phyloP scores from a whole-genome alignment of 805 yeast species.

The Monosporozyma siamensis region DNA sequence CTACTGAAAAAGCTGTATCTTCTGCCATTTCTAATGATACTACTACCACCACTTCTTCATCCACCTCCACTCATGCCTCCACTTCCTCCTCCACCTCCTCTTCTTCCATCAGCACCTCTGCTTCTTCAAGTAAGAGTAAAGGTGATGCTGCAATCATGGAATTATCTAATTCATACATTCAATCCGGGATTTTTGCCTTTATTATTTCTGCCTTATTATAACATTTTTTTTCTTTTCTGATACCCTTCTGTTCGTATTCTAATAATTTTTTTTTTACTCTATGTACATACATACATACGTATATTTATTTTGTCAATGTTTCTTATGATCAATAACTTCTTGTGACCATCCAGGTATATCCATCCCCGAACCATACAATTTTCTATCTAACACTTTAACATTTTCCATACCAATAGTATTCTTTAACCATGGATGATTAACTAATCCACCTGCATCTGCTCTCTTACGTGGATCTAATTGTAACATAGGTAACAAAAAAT shows the following conservation, averaged over 20 bases:
- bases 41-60: conserved; percentile 13
- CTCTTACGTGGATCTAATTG: conserved; percentile 66
- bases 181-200: conserved; percentile 23
- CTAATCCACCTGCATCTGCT: conserved; percentile 94
- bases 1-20: conserved; percentile 12
- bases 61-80: conserved; percentile 1
- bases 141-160: conserved; percentile 17
- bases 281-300: neutral
- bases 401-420: conserved; percentile 73
- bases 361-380: conserved; percentile 68
- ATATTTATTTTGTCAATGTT: conserved; percentile 20
- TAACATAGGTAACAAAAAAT: conserved; percentile 79
- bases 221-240: neutral
- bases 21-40: conserved; percentile 13
- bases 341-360: conserved; percentile 88
- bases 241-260: neutral
- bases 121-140: conserved; percentile 16
- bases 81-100: conserved; percentile 2
- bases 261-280: neutral
- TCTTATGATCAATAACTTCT: conserved; percentile 43
- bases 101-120: conserved; percentile 10
- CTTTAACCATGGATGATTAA: conserved; percentile 72
- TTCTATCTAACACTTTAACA: conserved; percentile 54
- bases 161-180: conserved; percentile 2
- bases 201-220: conserved; percentile 35